Conservation (phyloP, 805 yeast species). For the Wickerhamomyces alni region DNA sequence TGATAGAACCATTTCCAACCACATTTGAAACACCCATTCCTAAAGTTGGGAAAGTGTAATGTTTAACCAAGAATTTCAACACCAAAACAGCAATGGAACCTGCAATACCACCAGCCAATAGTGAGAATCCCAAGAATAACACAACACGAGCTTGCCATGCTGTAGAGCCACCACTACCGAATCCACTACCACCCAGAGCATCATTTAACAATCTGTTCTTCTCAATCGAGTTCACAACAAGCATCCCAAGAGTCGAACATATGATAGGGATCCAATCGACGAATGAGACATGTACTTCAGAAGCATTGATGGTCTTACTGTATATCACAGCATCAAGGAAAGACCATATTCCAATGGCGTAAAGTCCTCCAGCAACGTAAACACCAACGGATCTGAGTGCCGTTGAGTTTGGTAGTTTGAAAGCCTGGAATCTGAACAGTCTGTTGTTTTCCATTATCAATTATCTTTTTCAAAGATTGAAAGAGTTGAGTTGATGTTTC, state of each 20-base stretch:
- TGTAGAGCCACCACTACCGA: conserved; percentile 39
- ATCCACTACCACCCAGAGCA: conserved; percentile 26
- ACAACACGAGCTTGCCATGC: conserved; percentile 95
- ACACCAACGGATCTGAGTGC: conserved; percentile 69
- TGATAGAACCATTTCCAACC: conserved; percentile 66
- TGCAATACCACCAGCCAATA: conserved; percentile 89
- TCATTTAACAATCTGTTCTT: conserved; percentile 34
- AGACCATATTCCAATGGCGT: conserved; percentile 85
- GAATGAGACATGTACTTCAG: conserved; percentile 80
- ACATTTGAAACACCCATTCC: conserved; percentile 94
- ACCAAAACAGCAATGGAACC: conserved; percentile 88
- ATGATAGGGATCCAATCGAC: conserved; percentile 95
- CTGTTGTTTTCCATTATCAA: conserved; percentile 37
- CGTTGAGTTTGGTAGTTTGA: conserved; percentile 65
- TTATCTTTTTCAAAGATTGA: too few relatives aligned
- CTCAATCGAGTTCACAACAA: conserved; percentile 51
- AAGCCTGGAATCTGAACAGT: conserved; percentile 59
- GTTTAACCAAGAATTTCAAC: conserved; percentile 74
- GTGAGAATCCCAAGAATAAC: conserved; percentile 85
- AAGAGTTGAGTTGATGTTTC: neutral
- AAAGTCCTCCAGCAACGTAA: conserved; percentile 69
- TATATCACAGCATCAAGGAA: conserved; percentile 85
- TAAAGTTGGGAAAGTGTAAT: conserved; percentile 77
- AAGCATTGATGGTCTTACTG: conserved; percentile 79
- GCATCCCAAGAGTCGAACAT: conserved; percentile 85